These are phyloP conservation scores for Fusarium beomiforme DNA, from an alignment of 2,329 filamentous ascomycete genomes.

Conservation along the genomic window DNA sequence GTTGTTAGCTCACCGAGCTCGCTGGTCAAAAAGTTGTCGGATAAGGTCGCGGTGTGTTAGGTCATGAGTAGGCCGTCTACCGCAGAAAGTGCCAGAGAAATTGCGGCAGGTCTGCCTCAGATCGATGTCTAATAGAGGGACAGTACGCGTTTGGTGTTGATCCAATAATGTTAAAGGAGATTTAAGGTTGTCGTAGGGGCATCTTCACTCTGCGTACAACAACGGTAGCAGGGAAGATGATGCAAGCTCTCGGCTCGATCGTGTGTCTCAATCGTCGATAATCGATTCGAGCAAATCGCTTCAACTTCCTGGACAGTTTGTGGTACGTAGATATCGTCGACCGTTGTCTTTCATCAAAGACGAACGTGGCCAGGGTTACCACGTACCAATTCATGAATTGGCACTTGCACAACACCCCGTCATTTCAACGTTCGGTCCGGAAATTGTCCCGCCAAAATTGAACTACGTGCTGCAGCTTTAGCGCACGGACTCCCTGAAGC, in stretches of 20 bases:
- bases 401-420: conserved; percentile 18
- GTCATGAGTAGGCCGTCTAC: conserved; percentile 17
- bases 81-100: background rate
- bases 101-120: background rate
- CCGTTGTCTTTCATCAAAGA: conserved; percentile 40
- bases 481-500: conserved; percentile 29
- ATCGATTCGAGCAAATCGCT: conserved; percentile 8
- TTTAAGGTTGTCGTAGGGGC: conserved; percentile 40
- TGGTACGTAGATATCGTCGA: conserved; percentile 34
- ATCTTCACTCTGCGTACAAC: conserved; percentile 40
- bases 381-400: conserved; percentile 31
- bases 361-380: conserved; percentile 38
- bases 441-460: conserved; percentile 48
- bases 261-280: conserved; percentile 10
- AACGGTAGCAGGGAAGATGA: background rate
- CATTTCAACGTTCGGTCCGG: conserved; percentile 47
- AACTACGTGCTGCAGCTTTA: conserved; percentile 20
- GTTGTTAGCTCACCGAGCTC: conserved; percentile 28
- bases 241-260: conserved; percentile 2
- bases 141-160: conserved; percentile 34
- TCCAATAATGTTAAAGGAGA: conserved; percentile 36
- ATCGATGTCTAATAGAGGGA: conserved; percentile 17
- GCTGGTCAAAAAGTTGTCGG: conserved; percentile 10
- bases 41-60: conserved; percentile 14
- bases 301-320: conserved; percentile 6